phyloP scores from a whole-genome alignment of 768 basidiomycete species.

The Serpula lacrymans region DNA sequence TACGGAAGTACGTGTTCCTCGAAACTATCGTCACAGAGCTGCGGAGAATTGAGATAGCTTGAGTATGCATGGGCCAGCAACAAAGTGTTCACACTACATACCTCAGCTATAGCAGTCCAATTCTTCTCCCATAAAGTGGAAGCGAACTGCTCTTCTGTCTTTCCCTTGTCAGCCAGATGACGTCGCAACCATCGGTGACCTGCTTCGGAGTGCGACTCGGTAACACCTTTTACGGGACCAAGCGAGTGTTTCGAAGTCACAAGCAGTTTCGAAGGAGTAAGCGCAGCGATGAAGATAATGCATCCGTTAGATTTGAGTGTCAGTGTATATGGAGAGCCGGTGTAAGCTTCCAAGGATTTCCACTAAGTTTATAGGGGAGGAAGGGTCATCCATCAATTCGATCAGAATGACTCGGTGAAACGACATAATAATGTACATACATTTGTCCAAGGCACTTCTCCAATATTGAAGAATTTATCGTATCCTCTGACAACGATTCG shows the following conservation, averaged over 20 bases:
- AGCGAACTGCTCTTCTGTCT: conserved; percentile 75
- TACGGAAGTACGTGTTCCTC: conserved; percentile 95
- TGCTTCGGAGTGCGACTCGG: conserved; percentile 70
- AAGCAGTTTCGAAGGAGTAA: conserved; percentile 70
- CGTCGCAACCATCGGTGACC: conserved; percentile 81
- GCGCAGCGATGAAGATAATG: conserved; percentile 90
- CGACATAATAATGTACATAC: conserved; percentile 46
- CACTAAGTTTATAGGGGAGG: conserved; percentile 50
- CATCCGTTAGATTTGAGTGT: conserved; percentile 96
- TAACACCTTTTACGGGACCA: conserved; percentile 46
- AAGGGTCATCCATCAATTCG: conserved; percentile 2
- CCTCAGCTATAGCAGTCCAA: conserved; percentile 92
- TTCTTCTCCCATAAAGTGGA: conserved; percentile 71
- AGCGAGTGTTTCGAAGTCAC: conserved; percentile 93
- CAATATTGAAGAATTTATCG: conserved; percentile 99
- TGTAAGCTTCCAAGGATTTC: conserved; percentile 65
- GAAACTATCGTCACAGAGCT: conserved; percentile 97
- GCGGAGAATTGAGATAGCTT: not conserved
- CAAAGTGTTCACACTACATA: conserved; percentile 28
- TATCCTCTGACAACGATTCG: conserved; percentile 88
- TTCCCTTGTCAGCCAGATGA: conserved; percentile 59
- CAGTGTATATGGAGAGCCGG: conserved; percentile 74
- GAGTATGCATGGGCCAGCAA: not conserved
- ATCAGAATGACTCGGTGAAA: not conserved
- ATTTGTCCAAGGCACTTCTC: conserved; percentile 92